Conservation (phyloP, 805 yeast genomes). For the Kurtzmaniella cleridarum region DNA sequence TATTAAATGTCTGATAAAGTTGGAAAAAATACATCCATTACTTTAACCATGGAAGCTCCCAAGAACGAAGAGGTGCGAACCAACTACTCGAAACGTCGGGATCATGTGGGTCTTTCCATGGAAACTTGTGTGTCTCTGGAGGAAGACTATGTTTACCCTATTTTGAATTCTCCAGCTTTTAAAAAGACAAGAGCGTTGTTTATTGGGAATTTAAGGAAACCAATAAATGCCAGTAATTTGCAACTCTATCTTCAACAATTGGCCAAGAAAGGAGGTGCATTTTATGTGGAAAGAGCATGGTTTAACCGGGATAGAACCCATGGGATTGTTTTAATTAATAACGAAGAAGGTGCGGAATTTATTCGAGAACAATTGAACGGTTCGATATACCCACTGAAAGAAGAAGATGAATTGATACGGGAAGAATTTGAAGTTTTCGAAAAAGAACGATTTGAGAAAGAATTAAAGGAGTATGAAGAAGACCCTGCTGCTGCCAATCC, state of each 20-base stretch:
- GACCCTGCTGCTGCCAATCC: slow-evolving; percentile 2
- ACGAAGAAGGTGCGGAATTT: slow-evolving; percentile 34
- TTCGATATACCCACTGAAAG: slow-evolving; percentile 24
- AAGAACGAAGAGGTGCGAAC: neutral
- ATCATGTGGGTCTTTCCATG: slow-evolving; percentile 14
- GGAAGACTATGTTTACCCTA: slow-evolving; percentile 30
- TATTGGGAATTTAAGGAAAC: slow-evolving; percentile 38
- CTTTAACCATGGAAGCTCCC: neutral
- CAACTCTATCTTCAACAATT: slow-evolving; percentile 29
- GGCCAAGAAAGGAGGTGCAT: slow-evolving; percentile 16
- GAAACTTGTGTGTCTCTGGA: slow-evolving; percentile 12
- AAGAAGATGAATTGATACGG: slow-evolving; percentile 16
- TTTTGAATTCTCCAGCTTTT: slow-evolving; percentile 24
- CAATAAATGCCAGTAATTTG: slow-evolving; percentile 33
- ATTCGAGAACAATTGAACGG: slow-evolving; percentile 33
- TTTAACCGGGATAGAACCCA: slow-evolving; percentile 36
- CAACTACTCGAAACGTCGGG: neutral
- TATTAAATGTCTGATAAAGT: neutral
- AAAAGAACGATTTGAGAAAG: slow-evolving; percentile 15
- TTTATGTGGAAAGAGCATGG: slow-evolving; percentile 41
- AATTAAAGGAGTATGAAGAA: slow-evolving; percentile 11
- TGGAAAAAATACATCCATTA: neutral
- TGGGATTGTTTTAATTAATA: slow-evolving; percentile 35
- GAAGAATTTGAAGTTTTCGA: slow-evolving; percentile 13
- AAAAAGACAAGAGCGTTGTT: slow-evolving; percentile 39